Evolutionary conservation across 495 filamentous ascomycete species (phyloP).

Genomic region (Penicillium dipodomyicola): DNA sequence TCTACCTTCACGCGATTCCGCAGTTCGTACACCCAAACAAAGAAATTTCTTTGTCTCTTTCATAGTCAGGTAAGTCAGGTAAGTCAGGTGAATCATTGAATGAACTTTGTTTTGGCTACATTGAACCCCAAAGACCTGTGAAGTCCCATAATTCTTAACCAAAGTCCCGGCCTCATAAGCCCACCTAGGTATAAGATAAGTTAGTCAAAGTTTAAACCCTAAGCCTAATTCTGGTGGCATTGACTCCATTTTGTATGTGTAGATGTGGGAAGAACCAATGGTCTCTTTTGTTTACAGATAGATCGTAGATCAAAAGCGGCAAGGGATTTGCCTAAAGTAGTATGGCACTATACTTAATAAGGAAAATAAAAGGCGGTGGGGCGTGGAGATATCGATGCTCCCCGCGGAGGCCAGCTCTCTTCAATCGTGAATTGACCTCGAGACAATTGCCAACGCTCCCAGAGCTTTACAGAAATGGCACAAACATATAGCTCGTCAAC

Average conservation of each 20-base stretch:
- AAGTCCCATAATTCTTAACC: no score
- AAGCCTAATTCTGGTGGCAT: background rate
- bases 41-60: no score
- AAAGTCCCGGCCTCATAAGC: no score
- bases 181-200: no score
- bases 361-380: slow-evolving; percentile 10
- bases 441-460: background rate
- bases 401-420: slow-evolving; percentile 14
- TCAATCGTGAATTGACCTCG: background rate
- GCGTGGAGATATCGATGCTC: slow-evolving; percentile 9
- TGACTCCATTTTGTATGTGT: no score
- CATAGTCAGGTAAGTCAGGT: no score
- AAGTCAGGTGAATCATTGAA: no score
- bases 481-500: slow-evolving; percentile 20
- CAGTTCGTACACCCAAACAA: no score
- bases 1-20: no score
- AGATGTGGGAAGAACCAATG: background rate
- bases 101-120: no score
- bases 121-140: no score
- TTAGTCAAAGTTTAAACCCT: no score
- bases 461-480: slow-evolving; percentile 13
- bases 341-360: background rate
- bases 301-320: slow-evolving; percentile 4
- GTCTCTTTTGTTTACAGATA: slow-evolving; percentile 1
- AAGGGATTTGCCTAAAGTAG: background rate